Conservation (phyloP, 148 eudicot species). For the Rhododendron henanense region DNA sequence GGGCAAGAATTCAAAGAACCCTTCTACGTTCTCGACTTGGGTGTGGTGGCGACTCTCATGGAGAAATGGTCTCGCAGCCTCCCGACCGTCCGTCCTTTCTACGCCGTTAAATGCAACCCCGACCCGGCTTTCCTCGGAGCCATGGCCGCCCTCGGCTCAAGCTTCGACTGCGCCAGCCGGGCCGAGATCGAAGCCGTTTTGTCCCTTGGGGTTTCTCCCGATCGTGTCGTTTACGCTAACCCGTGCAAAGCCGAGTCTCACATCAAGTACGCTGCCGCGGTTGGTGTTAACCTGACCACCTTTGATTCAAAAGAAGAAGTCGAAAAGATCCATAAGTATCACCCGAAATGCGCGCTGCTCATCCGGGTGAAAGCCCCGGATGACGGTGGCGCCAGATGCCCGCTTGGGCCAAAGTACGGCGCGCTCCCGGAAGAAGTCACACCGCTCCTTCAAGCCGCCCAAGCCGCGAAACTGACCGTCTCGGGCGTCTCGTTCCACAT, state of each 20-base stretch:
- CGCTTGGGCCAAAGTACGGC: slow-evolving; percentile 21
- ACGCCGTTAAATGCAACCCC: slow-evolving; percentile 30
- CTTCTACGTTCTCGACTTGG: slow-evolving; percentile 26
- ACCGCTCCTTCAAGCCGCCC: slow-evolving; percentile 18
- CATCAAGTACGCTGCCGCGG: slow-evolving; percentile 19
- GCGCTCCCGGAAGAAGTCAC: slow-evolving; percentile 24
- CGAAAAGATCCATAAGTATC: slow-evolving; percentile 21
- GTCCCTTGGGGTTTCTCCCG: slow-evolving; percentile 23
- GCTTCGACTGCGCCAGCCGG: slow-evolving; percentile 27
- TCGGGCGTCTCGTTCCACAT: slow-evolving; percentile 20
- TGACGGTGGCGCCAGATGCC: slow-evolving; percentile 18
- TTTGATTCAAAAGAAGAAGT: slow-evolving; percentile 18
- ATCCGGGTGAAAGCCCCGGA: slow-evolving; percentile 22
- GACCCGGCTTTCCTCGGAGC: slow-evolving; percentile 8
- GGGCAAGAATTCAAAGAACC: slow-evolving; percentile 14
- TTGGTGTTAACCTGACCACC: slow-evolving; percentile 18
- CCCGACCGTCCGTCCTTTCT: slow-evolving; percentile 20
- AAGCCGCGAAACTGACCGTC: slow-evolving; percentile 11
- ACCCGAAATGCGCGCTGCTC: slow-evolving; percentile 21
- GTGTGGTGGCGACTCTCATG: slow-evolving; percentile 14
- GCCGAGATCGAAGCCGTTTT: slow-evolving; percentile 22
- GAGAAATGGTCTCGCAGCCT: slow-evolving; percentile 14
- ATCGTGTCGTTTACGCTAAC: slow-evolving; percentile 20
- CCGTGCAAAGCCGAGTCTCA: slow-evolving; percentile 27
- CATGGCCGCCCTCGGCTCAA: slow-evolving; percentile 18